These are phyloP conservation scores for Craterostigma plantagineum DNA, from an alignment of 257 asterid species.

Conservation along the genomic window DNA sequence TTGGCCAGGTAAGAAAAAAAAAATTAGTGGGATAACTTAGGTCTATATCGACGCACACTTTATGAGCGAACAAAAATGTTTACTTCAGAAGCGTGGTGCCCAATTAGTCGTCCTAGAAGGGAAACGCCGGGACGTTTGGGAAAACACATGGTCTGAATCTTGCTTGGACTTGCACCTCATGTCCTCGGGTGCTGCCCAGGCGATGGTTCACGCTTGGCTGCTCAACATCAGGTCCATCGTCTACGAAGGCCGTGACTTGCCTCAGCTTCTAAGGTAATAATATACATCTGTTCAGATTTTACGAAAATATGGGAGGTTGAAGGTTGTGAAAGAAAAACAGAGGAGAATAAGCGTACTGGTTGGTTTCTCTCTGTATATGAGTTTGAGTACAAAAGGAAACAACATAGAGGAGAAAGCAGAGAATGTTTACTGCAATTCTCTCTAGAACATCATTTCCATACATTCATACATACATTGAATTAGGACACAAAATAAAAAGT, in stretches of 20 bases:
- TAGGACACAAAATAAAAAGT: no score
- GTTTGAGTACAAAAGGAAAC: no score
- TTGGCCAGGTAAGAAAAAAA: conserved; percentile 80
- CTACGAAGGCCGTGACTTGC: conserved; percentile 74
- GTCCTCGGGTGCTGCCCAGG: conserved; percentile 95
- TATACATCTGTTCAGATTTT: neutral
- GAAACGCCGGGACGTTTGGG: conserved; percentile 78
- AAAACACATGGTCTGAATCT: conserved; percentile 53
- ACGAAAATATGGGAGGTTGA: no score
- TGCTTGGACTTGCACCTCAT: conserved; percentile 88
- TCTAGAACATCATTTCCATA: no score
- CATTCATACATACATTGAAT: no score
- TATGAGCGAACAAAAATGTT: neutral
- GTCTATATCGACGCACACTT: neutral
- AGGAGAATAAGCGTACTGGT: no score
- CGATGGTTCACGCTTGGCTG: conserved; percentile 94
- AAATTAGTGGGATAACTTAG: no score
- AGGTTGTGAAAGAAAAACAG: no score
- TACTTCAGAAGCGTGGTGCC: conserved; percentile 60
- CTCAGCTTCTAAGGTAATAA: conserved; percentile 49
- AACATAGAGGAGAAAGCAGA: no score
- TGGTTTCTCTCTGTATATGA: no score
- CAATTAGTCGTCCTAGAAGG: conserved; percentile 88
- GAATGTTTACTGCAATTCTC: no score
- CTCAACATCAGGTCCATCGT: conserved; percentile 55